Percentiles rank a stretch among this genome's conserved stretches.
Conservation (phyloP, 75 land plant species). For the Azolla pinnata region DNA sequence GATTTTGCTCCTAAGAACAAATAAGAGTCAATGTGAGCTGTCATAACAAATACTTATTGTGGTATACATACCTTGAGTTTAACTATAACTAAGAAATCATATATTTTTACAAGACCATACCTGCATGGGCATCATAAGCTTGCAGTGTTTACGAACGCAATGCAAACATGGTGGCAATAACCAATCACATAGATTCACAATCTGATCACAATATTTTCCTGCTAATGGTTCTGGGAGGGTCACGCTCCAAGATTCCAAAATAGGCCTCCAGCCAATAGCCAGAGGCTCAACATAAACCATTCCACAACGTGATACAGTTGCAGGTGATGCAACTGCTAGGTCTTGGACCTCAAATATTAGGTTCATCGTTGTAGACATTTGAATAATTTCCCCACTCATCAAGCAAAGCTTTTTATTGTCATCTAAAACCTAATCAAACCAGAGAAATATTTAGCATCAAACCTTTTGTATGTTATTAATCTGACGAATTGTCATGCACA, state of each 20-base stretch:
- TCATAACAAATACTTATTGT: too few species aligned
- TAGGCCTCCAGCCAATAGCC: conserved; percentile 18
- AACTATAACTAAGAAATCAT: too few species aligned
- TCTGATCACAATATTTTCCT: conserved; percentile 17
- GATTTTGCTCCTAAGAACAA: conserved; percentile 20
- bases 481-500: too few species aligned
- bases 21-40: too few species aligned
- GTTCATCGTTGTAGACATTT: conserved; percentile 27
- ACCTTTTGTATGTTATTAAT: too few species aligned
- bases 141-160: conserved; percentile 21
- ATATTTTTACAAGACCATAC: conserved; percentile 10
- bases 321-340: conserved; percentile 27
- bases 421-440: conserved; percentile 26
- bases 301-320: conserved; percentile 28
- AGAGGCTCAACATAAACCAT: conserved; percentile 27
- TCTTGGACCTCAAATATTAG: conserved; percentile 28
- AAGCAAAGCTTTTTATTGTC: conserved; percentile 26
- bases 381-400: conserved; percentile 33
- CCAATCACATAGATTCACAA: conserved; percentile 18
- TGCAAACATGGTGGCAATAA: conserved; percentile 20
- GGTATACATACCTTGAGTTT: too few species aligned
- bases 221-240: conserved; percentile 17
- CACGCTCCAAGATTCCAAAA: conserved; percentile 16
- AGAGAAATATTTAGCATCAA: too few species aligned
- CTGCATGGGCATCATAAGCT: conserved; percentile 20